phyloP scores from a whole-genome alignment of 306 rosid species.

The Astragalus membranaceus region DNA sequence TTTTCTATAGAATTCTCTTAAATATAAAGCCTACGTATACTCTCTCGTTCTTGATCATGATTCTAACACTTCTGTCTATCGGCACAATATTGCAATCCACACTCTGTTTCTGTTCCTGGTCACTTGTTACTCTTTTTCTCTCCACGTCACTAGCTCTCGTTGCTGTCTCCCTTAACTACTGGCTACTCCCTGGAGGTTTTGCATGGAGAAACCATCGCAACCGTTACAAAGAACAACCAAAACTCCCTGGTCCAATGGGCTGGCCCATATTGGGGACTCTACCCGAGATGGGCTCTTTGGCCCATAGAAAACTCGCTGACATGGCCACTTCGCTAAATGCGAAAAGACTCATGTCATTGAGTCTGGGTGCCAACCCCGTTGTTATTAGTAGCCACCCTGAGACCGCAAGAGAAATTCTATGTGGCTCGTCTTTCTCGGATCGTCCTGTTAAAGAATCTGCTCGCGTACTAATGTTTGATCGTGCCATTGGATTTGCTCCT shows the following conservation, averaged over 20 bases:
- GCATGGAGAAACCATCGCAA: constrained; percentile 55
- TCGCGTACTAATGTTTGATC: constrained; percentile 65
- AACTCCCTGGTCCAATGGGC: constrained; percentile 49
- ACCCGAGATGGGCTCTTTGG: constrained; percentile 54
- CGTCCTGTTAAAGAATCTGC: constrained; percentile 79
- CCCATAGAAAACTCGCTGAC: constrained; percentile 55
- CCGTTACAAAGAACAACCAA: neutral
- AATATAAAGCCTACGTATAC: too few relatives aligned
- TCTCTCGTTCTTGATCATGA: neutral
- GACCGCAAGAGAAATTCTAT: constrained; percentile 66
- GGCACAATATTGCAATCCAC: constrained; percentile 4
- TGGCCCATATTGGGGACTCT: constrained; percentile 67
- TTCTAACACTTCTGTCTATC: neutral
- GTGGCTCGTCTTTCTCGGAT: constrained; percentile 54
- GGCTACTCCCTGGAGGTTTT: constrained; percentile 70
- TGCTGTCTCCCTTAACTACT: constrained; percentile 32
- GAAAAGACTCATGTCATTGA: constrained; percentile 60
- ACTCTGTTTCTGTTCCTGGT: neutral
- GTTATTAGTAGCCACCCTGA: constrained; percentile 81
- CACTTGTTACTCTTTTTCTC: constrained; percentile 22
- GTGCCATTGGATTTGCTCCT: constrained; percentile 87
- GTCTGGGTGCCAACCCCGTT: constrained; percentile 56
- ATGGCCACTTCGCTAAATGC: constrained; percentile 43
- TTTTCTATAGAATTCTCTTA: too few relatives aligned
- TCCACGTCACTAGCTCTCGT: neutral